Evolutionary conservation across 2,329 filamentous ascomycete species (phyloP).

Genomic region (Fusarium euwallaceae): DNA sequence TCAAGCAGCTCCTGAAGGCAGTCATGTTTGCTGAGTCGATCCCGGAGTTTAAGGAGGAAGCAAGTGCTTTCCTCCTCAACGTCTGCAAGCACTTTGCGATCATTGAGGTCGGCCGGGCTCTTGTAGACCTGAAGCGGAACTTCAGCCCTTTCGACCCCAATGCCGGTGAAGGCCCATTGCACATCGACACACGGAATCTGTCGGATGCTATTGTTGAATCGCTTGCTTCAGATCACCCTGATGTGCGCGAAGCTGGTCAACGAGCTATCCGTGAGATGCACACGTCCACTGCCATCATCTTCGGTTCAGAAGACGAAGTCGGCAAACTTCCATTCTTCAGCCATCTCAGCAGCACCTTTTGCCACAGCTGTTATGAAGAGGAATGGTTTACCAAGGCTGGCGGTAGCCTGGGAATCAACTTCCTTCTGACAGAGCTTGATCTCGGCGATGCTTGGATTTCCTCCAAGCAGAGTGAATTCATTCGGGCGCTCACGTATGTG

Average conservation of each 20-base stretch:
- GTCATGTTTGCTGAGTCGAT: conserved; percentile 88
- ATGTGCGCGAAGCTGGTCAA: conserved; percentile 86
- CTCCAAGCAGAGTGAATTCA: conserved; percentile 86
- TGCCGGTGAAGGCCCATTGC: conserved; percentile 87
- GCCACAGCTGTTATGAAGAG: conserved; percentile 95
- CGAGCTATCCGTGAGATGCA: conserved; percentile 83
- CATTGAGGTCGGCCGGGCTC: conserved; percentile 87
- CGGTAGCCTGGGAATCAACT: conserved; percentile 89
- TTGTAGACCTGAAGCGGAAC: conserved; percentile 83
- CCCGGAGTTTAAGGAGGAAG: conserved; percentile 82
- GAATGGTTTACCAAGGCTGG: conserved; percentile 99
- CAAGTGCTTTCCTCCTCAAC: conserved; percentile 80
- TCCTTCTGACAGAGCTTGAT: conserved; percentile 86
- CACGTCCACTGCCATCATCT: conserved; percentile 80
- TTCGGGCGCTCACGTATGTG: conserved; percentile 93
- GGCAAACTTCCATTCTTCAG: conserved; percentile 86
- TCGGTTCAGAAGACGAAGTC: conserved; percentile 79
- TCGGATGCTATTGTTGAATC: conserved; percentile 93
- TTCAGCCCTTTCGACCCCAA: conserved; percentile 85
- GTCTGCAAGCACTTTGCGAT: conserved; percentile 92
- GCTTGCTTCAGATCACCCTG: conserved; percentile 84
- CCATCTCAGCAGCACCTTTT: conserved; percentile 85
- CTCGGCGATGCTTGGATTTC: conserved; percentile 87
- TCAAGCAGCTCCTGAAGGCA: conserved; percentile 91
- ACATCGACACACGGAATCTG: conserved; percentile 87